Percentiles rank a stretch among this genome's conserved stretches.
These are phyloP conservation scores for Mucor lusitanicus DNA, from an alignment of 371 early-diverging fungal species.

Conservation along the genomic window DNA sequence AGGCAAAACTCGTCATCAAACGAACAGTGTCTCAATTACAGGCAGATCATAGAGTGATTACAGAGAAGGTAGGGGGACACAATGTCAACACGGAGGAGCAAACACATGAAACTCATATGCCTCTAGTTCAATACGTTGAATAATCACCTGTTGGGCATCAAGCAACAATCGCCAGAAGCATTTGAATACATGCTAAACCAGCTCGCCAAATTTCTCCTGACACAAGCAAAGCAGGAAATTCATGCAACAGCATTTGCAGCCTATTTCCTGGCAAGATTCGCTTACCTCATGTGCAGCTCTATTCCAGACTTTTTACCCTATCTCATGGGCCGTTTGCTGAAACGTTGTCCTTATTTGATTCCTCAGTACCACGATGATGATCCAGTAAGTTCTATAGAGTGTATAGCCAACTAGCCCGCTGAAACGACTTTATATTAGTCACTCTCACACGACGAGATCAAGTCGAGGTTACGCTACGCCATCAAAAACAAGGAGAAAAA, in stretches of 20 bases:
- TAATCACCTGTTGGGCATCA: conserved; percentile 49
- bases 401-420: no score
- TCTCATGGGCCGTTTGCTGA: conserved; percentile 73
- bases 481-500: conserved; percentile 57
- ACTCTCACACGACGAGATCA: conserved; percentile 39
- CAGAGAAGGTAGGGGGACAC: conserved; percentile 31
- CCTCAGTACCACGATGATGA: conserved; percentile 66
- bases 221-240: conserved; percentile 79
- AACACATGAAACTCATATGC: neutral
- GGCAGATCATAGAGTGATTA: conserved; percentile 23
- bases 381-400: conserved; percentile 43
- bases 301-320: conserved; percentile 68
- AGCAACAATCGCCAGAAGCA: conserved; percentile 41
- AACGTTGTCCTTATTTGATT: conserved; percentile 78
- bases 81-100: no score
- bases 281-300: conserved; percentile 58
- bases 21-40: conserved; percentile 30
- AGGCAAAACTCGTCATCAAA: conserved; percentile 17
- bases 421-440: conserved; percentile 2
- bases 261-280: conserved; percentile 73
- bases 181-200: conserved; percentile 65
- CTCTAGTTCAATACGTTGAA: conserved; percentile 46
- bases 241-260: conserved; percentile 63
- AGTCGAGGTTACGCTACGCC: conserved; percentile 39
- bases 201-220: conserved; percentile 62